Evolutionary conservation across 176 grass and related monocot species (phyloP).

Genomic region (Zizania latifolia): DNA sequence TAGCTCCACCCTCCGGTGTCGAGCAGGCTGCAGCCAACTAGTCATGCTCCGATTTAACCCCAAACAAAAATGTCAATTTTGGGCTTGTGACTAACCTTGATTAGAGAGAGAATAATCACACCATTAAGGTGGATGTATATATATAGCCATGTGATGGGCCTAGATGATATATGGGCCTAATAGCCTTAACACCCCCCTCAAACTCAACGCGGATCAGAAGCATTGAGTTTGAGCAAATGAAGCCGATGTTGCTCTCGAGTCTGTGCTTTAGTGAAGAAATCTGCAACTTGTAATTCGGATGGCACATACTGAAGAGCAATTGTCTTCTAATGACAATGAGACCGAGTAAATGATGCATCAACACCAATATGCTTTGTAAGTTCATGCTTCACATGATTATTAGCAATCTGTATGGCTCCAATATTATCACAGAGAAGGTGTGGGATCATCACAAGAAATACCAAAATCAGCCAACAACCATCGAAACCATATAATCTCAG

Average conservation of each 20-base stretch:
- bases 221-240: neutral
- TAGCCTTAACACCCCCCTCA: neutral
- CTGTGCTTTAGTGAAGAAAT: neutral
- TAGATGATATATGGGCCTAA: too few relatives aligned
- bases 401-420: neutral
- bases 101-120: too few relatives aligned
- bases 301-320: too few relatives aligned
- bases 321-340: neutral
- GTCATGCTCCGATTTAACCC: neutral
- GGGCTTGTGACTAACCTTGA: too few relatives aligned
- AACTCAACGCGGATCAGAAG: neutral
- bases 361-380: neutral
- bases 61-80: neutral
- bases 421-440: neutral
- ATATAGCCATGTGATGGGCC: too few relatives aligned
- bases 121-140: too few relatives aligned
- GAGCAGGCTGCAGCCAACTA: neutral
- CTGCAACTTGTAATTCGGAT: neutral
- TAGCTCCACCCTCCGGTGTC: neutral
- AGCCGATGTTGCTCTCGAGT: neutral
- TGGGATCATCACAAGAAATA: neutral
- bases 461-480: neutral
- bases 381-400: neutral
- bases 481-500: neutral
- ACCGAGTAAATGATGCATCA: neutral